Base-by-base conservation (phyloP, 2,329 filamentous ascomycete genomes). In the Aspergillus pseudonomiae region DNA sequence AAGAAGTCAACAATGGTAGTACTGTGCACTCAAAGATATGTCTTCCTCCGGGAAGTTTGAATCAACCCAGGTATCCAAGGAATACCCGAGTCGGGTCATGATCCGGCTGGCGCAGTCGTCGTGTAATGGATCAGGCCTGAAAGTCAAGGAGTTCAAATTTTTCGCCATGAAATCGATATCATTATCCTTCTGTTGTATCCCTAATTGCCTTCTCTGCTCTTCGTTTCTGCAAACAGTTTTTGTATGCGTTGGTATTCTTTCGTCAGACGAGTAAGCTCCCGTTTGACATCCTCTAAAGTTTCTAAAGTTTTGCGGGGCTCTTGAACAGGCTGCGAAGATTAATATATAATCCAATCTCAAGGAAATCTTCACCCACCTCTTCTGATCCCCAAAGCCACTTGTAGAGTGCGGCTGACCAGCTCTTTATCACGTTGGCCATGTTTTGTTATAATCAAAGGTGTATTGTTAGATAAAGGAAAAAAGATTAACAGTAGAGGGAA, bases 61-160 rank as follows among this genome's bases (percentile, higher is more conserved):
- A 11, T 60, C 64, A 10, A 60, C 54, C 70, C 71, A 72, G 5
- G 30, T 16, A 7, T 63, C 55, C 12, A 71, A 36, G 0, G 58
- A 50, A 10, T 66, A 64, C 9, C 61, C 61, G 1, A 73, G 59
- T 4, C 30, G 26, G 1, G 21, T 57, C 63, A 70, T 70, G 16
- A 24, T 52, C 14, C 36, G 50, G 2, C 45, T 32, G 6, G 48
- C 59, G 6, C 69, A 60, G 4, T 67, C 67, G 3, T 71, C 68
- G 4, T 63, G 56, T 7, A 72, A 24, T 1, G 24, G n/a, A 2
- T 68, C 52, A 0, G 60, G 50, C 21, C 21, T 30, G 4, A 36
- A 62, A 1, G 9, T 16, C 4, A 64, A 3, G 2, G 28, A 21
- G 14, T 60, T n/a, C 12, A 60, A 41, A 30, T 56, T 59, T 4